phyloP scores from a whole-genome alignment of 2,329 filamentous ascomycete species.

The Fusarium incarnatum region DNA sequence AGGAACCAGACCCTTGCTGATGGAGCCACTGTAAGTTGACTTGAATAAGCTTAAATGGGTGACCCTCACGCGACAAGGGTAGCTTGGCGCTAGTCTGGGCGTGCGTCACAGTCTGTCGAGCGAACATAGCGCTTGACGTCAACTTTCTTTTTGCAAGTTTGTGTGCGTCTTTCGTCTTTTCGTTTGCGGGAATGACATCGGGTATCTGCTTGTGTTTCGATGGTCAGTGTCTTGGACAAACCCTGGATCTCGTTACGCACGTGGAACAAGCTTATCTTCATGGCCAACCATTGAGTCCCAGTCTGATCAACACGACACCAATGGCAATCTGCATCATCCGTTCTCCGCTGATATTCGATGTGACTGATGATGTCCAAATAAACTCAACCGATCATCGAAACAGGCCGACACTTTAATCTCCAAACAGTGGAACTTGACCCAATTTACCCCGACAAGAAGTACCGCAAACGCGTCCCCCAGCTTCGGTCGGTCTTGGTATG shows the following conservation, averaged over 20 bases:
- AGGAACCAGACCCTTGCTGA: slow-evolving; percentile 2
- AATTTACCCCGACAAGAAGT: slow-evolving; percentile 15
- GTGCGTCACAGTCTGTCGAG: slow-evolving; percentile 35
- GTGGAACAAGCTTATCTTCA: slow-evolving; percentile 4
- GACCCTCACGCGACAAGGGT: slow-evolving; percentile 20
- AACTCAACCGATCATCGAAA: background rate
- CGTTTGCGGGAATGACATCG: background rate
- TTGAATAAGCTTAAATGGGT: slow-evolving; percentile 36
- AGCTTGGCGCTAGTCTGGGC: slow-evolving; percentile 37
- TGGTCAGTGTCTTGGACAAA: background rate
- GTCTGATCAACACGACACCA: background rate
- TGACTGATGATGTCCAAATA: background rate
- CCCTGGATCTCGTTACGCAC: background rate
- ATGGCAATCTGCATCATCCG: background rate
- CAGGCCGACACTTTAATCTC: background rate
- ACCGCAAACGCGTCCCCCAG: background rate
- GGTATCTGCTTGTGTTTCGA: background rate
- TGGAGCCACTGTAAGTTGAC: background rate
- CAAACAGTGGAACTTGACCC: slow-evolving; percentile 3
- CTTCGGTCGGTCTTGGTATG: slow-evolving; percentile 9
- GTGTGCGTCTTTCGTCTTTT: background rate
- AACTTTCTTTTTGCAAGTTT: slow-evolving; percentile 21
- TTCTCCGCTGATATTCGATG: background rate
- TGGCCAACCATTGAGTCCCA: background rate
- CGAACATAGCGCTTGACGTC: slow-evolving; percentile 30